Conservation (phyloP, 257 asterid genomes). For the Oldenlandia corymbosa region DNA sequence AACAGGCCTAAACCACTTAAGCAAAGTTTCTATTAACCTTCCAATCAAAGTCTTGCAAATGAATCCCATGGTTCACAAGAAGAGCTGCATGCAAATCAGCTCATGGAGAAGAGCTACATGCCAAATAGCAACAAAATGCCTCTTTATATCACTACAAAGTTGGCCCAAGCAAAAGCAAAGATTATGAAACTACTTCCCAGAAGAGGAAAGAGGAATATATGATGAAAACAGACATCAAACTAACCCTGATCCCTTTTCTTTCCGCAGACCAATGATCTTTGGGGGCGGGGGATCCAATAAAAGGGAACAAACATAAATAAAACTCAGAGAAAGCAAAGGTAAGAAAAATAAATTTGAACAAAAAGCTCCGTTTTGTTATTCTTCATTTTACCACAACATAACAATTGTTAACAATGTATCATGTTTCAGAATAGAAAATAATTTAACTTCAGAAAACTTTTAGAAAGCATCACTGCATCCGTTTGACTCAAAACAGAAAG, state of each 20-base stretch:
- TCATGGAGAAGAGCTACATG: neutral
- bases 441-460: neutral
- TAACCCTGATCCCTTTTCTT: neutral
- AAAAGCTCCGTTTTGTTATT: too few relatives aligned
- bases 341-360: too few relatives aligned
- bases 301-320: neutral
- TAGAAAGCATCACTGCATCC: constrained; percentile 4
- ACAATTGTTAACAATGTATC: neutral
- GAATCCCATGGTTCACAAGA: too few relatives aligned
- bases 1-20: too few relatives aligned
- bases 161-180: constrained; percentile 1
- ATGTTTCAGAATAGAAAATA: neutral
- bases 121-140: constrained; percentile 2
- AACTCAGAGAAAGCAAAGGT: neutral
- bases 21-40: too few relatives aligned
- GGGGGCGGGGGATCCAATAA: too few relatives aligned
- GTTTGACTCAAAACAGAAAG: constrained; percentile 5
- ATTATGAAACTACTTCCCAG: neutral
- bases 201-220: neutral
- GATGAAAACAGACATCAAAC: neutral
- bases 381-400: neutral
- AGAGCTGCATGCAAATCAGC: too few relatives aligned
- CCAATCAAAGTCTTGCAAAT: too few relatives aligned
- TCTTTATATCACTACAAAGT: neutral
- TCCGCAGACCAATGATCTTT: too few relatives aligned